Conservation (phyloP, 2,329 filamentous ascomycete genomes). For the Aspergillus phoenicis region DNA sequence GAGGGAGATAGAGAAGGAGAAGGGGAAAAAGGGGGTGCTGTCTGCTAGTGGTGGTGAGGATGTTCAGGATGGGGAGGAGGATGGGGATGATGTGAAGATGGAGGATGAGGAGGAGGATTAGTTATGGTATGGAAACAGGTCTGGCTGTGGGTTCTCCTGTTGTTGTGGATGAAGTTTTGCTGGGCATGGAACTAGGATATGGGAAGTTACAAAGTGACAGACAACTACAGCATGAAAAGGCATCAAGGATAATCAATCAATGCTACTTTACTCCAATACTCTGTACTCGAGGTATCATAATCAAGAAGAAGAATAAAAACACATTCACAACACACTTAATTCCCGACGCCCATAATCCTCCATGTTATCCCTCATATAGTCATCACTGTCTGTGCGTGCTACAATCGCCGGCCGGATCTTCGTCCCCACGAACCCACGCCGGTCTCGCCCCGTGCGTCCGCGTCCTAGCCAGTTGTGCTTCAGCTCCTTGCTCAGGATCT, state of each 20-base stretch:
- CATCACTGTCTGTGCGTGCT: slow-evolving; percentile 29
- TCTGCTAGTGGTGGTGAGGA: no score
- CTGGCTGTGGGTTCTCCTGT: no score
- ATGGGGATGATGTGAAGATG: no score
- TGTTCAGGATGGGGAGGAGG: no score
- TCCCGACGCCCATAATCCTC: not conserved
- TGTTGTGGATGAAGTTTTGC: no score
- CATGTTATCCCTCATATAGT: slow-evolving; percentile 21
- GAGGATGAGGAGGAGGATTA: no score
- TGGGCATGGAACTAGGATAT: no score
- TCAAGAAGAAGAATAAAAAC: not conserved
- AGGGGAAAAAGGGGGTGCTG: not conserved
- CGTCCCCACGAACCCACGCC: slow-evolving; percentile 83
- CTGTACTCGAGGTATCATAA: not conserved
- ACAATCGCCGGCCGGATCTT: slow-evolving; percentile 47
- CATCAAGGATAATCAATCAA: no score
- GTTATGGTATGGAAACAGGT: no score
- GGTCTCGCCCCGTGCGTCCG: slow-evolving; percentile 83
- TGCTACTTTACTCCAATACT: no score
- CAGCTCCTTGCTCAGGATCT: slow-evolving; percentile 79
- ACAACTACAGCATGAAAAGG: no score
- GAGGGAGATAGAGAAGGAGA: slow-evolving; percentile 12
- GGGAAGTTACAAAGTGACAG: no score
- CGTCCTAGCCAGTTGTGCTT: slow-evolving; percentile 97
- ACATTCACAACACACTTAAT: not conserved